Evolutionary conservation across 2,329 filamentous ascomycete species (phyloP).

Genomic region (Colletotrichum abscissum): DNA sequence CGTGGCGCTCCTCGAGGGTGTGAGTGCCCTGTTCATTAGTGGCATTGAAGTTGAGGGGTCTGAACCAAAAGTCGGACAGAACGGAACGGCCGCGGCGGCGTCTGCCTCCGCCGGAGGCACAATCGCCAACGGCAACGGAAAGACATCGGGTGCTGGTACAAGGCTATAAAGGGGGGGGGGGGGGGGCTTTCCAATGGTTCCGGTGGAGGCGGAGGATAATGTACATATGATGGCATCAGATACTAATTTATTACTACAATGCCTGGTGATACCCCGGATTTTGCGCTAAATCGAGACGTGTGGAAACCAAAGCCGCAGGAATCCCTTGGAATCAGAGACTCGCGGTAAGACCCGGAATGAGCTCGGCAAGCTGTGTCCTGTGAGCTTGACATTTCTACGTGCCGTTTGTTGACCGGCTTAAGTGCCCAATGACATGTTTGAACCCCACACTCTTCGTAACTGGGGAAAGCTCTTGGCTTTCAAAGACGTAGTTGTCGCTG

Average conservation of each 20-base stretch:
- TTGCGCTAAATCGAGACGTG: not conserved
- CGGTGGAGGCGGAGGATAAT: not conserved
- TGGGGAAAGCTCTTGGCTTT: not conserved
- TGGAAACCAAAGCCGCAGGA: not conserved
- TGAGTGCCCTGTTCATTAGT: constrained; percentile 84
- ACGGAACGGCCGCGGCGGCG: constrained; percentile 7
- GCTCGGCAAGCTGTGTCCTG: not conserved
- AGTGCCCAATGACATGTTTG: not conserved
- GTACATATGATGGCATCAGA: not conserved
- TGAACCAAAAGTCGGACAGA: not conserved
- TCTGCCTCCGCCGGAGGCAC: not conserved
- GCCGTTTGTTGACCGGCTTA: not conserved
- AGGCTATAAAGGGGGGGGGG: not conserved
- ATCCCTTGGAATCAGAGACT: not conserved
- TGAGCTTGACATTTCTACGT: not conserved
- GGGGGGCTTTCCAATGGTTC: too few species aligned
- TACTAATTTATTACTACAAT: not conserved
- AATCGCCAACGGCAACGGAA: constrained; percentile 16
- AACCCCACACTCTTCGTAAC: not conserved
- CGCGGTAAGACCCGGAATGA: not conserved
- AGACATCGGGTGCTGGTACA: not conserved
- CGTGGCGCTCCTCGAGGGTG: constrained; percentile 85
- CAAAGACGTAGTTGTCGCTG: not conserved
- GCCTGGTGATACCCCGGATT: not conserved
- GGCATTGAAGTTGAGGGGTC: constrained; percentile 75